phyloP scores from a whole-genome alignment of 1,284 basidiomycete species.

The Singerocomus inundabilis region DNA sequence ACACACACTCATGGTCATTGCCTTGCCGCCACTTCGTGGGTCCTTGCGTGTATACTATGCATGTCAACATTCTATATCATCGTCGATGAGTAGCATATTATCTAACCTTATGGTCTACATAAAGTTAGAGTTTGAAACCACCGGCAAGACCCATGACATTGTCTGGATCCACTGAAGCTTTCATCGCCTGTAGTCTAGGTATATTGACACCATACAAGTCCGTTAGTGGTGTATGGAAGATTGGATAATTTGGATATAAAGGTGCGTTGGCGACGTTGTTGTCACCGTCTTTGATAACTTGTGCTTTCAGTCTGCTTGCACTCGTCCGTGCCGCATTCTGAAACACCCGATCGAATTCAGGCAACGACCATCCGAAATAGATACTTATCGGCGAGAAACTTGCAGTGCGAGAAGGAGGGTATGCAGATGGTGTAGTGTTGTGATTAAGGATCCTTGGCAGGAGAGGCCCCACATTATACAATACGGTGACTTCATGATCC shows the following conservation, averaged over 20 bases:
- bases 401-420: slow-evolving; percentile 37
- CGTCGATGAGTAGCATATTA: no score
- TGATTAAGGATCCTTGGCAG: slow-evolving; percentile 43
- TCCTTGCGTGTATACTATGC: no score
- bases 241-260: slow-evolving; percentile 52
- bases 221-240: slow-evolving; percentile 43
- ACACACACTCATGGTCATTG: no score
- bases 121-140: no score
- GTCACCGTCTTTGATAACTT: slow-evolving; percentile 7
- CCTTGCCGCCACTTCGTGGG: no score
- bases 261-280: slow-evolving; percentile 39
- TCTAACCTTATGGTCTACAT: no score
- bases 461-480: slow-evolving; percentile 58
- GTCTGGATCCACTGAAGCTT: slow-evolving; percentile 40
- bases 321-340: slow-evolving; percentile 39
- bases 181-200: slow-evolving; percentile 37
- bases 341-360: slow-evolving; percentile 39
- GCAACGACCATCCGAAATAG: slow-evolving; percentile 42
- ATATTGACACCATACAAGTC: slow-evolving; percentile 49
- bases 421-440: no score
- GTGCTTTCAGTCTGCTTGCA: slow-evolving; percentile 35
- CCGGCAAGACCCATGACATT: no score
- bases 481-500: slow-evolving; percentile 17
- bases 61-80: no score
- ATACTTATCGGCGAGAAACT: slow-evolving; percentile 47